Conservation (phyloP, 192 early-diverging fungal species). For the Haplosporangium gracile region DNA sequence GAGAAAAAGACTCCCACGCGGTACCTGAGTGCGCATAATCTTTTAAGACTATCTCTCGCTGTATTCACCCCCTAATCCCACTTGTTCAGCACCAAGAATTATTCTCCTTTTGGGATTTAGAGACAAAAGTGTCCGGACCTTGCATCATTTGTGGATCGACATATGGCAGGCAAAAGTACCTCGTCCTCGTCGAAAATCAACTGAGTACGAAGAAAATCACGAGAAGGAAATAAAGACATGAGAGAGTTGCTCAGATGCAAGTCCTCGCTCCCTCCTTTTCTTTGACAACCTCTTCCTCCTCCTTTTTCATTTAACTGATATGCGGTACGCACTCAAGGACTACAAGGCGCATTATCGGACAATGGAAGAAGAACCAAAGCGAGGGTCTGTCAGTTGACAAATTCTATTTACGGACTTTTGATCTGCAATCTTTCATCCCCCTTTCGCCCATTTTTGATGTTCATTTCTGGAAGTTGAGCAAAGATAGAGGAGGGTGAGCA, state of each 20-base stretch:
- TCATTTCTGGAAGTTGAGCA: neutral
- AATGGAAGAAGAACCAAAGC: neutral
- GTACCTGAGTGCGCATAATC: neutral
- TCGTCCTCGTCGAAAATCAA: neutral
- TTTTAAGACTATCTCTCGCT: neutral
- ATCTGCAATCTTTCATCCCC: neutral
- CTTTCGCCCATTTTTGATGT: neutral
- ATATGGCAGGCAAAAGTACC: neutral
- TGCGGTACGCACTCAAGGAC: neutral
- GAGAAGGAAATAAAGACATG: neutral
- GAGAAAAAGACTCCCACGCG: neutral
- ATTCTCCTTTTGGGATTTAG: neutral
- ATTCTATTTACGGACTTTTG: slow-evolving; percentile 1
- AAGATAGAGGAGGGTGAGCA: neutral
- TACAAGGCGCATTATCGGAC: neutral
- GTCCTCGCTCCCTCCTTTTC: too few species aligned
- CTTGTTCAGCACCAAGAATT: neutral
- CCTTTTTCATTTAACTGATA: neutral
- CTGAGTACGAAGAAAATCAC: neutral
- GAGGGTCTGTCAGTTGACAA: neutral
- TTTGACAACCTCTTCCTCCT: neutral
- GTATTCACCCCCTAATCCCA: neutral
- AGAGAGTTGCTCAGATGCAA: neutral
- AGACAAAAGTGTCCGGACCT: neutral
- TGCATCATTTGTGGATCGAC: neutral